Evolutionary conservation across 108 stramenopile genomes (phyloP).

Genomic region (Nitzschia sp.): DNA sequence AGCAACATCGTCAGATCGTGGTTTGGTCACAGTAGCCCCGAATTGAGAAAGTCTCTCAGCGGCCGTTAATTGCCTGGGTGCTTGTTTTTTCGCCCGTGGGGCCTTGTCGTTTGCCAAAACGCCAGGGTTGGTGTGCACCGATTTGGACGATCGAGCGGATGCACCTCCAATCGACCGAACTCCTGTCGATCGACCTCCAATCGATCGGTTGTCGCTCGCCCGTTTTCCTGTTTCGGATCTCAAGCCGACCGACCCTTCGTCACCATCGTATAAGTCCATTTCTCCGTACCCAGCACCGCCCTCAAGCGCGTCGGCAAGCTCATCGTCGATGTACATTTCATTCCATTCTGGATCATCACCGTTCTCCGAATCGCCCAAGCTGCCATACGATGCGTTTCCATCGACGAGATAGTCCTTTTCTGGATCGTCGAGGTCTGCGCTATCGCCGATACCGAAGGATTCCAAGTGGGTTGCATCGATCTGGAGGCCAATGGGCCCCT

Average conservation of each 20-base stretch:
- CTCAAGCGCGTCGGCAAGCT: neutral
- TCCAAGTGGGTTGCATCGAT: neutral
- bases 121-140: neutral
- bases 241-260: neutral
- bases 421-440: neutral
- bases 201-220: neutral
- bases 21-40: neutral
- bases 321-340: neutral
- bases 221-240: neutral
- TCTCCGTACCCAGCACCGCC: neutral
- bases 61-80: constrained; percentile 5
- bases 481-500: neutral
- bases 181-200: neutral
- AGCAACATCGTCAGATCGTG: neutral
- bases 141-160: neutral
- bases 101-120: neutral
- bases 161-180: neutral
- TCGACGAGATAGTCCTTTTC: neutral
- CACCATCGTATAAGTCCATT: neutral
- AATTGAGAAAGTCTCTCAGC: constrained; percentile 14
- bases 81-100: neutral
- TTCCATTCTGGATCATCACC: neutral
- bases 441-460: neutral
- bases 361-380: neutral
- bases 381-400: neutral